Conservation (phyloP, 805 yeast genomes). For the Candida maris region DNA sequence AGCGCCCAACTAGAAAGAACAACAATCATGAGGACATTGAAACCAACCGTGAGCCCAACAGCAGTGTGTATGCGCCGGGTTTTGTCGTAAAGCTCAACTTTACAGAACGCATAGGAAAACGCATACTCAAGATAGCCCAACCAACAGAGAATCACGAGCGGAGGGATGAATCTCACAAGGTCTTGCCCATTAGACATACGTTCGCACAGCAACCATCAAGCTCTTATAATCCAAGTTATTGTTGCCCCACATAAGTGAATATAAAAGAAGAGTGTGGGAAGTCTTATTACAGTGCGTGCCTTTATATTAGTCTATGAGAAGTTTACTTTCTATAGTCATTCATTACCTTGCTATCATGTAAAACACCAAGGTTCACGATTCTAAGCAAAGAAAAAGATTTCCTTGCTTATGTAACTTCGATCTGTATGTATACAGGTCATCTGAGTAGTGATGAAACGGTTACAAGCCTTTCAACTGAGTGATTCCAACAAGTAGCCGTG, state of each 20-base stretch:
- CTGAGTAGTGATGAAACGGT: neutral
- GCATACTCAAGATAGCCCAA: slow-evolving; percentile 28
- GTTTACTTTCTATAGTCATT: too few relatives aligned
- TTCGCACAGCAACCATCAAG: too few relatives aligned
- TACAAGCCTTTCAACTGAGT: slow-evolving; percentile 30
- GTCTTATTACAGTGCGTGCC: too few relatives aligned
- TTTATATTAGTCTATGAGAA: too few relatives aligned
- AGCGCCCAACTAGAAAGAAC: slow-evolving; percentile 41
- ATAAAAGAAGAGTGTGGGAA: too few relatives aligned
- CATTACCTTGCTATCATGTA: too few relatives aligned
- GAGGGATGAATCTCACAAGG: slow-evolving; percentile 6
- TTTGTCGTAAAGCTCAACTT: slow-evolving; percentile 37
- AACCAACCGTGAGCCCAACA: slow-evolving; percentile 31
- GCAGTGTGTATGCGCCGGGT: slow-evolving; percentile 33
- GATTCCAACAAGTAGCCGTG: slow-evolving; percentile 22
- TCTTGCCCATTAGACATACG: neutral
- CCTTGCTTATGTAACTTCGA: slow-evolving; percentile 3
- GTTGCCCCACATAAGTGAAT: too few relatives aligned
- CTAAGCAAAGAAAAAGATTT: too few relatives aligned
- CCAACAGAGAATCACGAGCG: slow-evolving; percentile 15
- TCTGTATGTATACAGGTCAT: too few relatives aligned
- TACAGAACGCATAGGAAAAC: slow-evolving; percentile 28
- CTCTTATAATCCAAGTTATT: too few relatives aligned
- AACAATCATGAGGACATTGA: slow-evolving; percentile 26
- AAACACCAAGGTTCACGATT: too few relatives aligned